Evolutionary conservation across 116 monocot species (phyloP).

Genomic region (Trichopus zeylanicus): DNA sequence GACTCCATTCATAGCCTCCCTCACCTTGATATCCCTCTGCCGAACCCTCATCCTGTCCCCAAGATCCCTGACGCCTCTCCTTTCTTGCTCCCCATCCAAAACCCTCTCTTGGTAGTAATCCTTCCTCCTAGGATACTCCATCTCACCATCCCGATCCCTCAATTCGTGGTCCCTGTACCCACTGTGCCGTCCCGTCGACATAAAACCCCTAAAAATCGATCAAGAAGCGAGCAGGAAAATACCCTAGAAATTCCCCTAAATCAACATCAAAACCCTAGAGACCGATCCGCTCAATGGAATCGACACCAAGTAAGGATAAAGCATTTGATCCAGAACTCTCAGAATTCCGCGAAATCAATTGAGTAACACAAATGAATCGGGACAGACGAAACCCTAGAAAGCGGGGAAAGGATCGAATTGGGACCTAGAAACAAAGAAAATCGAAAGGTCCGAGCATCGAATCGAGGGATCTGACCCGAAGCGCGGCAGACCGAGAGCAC

Average conservation of each 20-base stretch:
- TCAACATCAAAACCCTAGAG: constrained; percentile 8
- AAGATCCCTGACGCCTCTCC: not conserved
- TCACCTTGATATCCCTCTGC: constrained; percentile 14
- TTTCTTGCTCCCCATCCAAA: constrained; percentile 2
- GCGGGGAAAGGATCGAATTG: too few species aligned
- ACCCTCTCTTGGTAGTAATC: constrained; percentile 12
- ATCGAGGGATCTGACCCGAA: too few species aligned
- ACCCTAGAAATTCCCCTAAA: not conserved
- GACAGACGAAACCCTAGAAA: too few species aligned
- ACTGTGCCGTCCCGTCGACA: constrained; percentile 48
- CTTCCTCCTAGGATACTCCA: constrained; percentile 39
- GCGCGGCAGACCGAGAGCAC: too few species aligned
- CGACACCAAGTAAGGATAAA: too few species aligned
- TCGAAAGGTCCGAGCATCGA: too few species aligned
- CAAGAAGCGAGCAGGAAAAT: not conserved
- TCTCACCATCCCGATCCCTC: constrained; percentile 31
- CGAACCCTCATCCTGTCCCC: constrained; percentile 11
- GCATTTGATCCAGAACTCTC: too few species aligned
- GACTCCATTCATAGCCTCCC: constrained; percentile 27
- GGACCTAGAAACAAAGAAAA: too few species aligned
- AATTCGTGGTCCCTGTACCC: constrained; percentile 34
- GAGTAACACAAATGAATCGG: too few species aligned
- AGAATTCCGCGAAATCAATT: too few species aligned
- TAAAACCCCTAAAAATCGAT: constrained; percentile 16
- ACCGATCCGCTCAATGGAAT: not conserved